phyloP scores from a whole-genome alignment of 768 basidiomycete genomes.

The Naganishia vishniacii region DNA sequence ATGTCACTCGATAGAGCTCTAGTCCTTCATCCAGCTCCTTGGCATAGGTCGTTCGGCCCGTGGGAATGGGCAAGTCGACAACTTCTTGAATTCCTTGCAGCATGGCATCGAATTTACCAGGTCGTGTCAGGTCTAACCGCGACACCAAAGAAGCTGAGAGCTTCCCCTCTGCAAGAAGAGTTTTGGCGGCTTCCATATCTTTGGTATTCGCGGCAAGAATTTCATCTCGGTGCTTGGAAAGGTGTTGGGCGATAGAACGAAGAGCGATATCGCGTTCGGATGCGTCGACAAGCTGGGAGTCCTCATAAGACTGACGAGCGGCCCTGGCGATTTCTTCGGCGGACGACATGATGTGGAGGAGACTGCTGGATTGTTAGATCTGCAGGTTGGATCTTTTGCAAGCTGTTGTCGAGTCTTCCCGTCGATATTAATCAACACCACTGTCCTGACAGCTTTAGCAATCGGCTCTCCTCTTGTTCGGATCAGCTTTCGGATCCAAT shows the following conservation, averaged over 20 bases:
- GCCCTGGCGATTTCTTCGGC: constrained; percentile 63
- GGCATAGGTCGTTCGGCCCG: constrained; percentile 78
- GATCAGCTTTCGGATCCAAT: too few relatives aligned
- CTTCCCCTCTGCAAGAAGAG: constrained; percentile 71
- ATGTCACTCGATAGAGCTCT: constrained; percentile 87
- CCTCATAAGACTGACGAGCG: constrained; percentile 78
- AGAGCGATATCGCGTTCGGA: constrained; percentile 68
- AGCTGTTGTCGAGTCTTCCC: too few relatives aligned
- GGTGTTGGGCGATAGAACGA: constrained; percentile 61
- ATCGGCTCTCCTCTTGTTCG: too few relatives aligned
- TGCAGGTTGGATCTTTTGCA: background rate
- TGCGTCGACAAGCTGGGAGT: constrained; percentile 71
- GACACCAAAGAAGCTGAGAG: constrained; percentile 80
- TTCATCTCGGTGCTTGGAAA: constrained; percentile 60
- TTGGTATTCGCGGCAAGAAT: constrained; percentile 74
- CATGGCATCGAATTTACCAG: constrained; percentile 91
- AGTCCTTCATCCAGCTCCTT: constrained; percentile 78
- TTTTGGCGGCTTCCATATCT: constrained; percentile 73
- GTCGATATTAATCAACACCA: too few relatives aligned
- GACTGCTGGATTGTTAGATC: too few relatives aligned
- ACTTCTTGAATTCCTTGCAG: constrained; percentile 84
- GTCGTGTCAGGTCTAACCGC: constrained; percentile 66
- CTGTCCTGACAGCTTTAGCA: too few relatives aligned
- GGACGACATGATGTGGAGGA: constrained; percentile 18
- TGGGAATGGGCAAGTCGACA: constrained; percentile 76